These are phyloP conservation scores for Globisporangium cylindrosporum DNA, from an alignment of 352 stramenopile genomes.

Conservation along the genomic window DNA sequence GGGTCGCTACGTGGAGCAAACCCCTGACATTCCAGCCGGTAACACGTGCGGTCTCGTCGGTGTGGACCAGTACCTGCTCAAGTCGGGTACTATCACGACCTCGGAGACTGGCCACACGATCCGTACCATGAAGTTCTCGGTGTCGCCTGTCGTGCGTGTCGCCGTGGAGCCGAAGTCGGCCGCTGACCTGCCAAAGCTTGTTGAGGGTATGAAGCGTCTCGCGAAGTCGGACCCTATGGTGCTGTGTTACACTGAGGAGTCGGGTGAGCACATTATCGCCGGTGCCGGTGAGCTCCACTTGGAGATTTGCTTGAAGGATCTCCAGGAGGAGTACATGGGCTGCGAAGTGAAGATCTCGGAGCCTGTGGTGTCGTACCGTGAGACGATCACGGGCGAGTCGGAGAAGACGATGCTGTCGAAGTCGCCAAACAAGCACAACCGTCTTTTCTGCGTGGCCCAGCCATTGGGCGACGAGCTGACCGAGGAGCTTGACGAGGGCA, in stretches of 20 bases:
- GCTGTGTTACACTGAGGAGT: constrained; percentile 99
- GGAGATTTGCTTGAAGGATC: constrained; percentile 99
- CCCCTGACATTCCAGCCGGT: constrained; percentile 97
- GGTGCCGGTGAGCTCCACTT: constrained; percentile 99
- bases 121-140: constrained; percentile 99
- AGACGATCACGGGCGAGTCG: constrained; percentile 97
- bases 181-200: constrained; percentile 98
- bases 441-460: constrained; percentile 96
- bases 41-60: constrained; percentile 99
- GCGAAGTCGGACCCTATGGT: constrained; percentile 99
- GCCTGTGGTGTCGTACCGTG: constrained; percentile 99
- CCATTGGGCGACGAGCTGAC: constrained; percentile 93
- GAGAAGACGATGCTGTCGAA: constrained; percentile 97
- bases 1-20: constrained; percentile 98
- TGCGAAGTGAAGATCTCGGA: constrained; percentile 98
- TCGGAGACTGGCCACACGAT: constrained; percentile 97
- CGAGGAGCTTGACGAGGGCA: constrained; percentile 97
- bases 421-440: constrained; percentile 99
- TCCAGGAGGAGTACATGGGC: constrained; percentile 99
- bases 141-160: constrained; percentile 99
- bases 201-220: constrained; percentile 99
- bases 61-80: constrained; percentile 99
- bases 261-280: constrained; percentile 99
- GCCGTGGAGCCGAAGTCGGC: constrained; percentile 99
- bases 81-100: constrained; percentile 99